These are phyloP conservation scores for Blastocystis sp. DNA, from an alignment of 352 stramenopile genomes.

Conservation along the genomic window DNA sequence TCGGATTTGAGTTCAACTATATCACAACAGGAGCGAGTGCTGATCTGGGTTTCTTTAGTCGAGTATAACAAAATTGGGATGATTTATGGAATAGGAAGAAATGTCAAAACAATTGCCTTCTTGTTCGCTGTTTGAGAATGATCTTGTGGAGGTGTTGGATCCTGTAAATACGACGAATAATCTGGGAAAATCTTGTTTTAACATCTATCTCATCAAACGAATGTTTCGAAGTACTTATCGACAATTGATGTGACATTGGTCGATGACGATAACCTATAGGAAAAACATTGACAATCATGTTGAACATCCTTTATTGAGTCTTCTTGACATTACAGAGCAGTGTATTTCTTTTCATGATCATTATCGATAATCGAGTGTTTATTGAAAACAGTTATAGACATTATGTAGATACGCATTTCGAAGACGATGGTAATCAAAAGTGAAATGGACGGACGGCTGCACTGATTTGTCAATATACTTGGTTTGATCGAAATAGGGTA, in stretches of 20 bases:
- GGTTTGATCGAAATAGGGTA: background rate
- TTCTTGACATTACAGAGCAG: constrained; percentile 34
- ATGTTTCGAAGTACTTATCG: constrained; percentile 27
- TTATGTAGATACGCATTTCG: background rate
- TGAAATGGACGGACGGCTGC: background rate
- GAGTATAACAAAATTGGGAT: background rate
- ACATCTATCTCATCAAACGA: constrained; percentile 42
- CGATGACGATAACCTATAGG: background rate
- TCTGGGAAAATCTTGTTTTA: constrained; percentile 52
- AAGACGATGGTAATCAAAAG: constrained; percentile 1
- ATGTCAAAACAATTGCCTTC: background rate
- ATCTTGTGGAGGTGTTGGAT: constrained; percentile 42
- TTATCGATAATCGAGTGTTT: background rate
- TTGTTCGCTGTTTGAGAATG: constrained; percentile 9
- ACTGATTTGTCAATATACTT: background rate
- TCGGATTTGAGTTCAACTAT: constrained; percentile 59
- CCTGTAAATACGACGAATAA: constrained; percentile 48
- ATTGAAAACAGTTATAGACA: background rate
- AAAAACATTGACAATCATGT: constrained; percentile 26
- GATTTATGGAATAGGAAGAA: background rate
- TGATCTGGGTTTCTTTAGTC: constrained; percentile 43
- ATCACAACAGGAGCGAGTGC: constrained; percentile 26
- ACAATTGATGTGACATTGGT: background rate
- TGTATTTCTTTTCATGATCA: constrained; percentile 27
- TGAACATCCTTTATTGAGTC: constrained; percentile 29